These are phyloP conservation scores for Carpinus viminea DNA, from an alignment of 306 rosid genomes.

Conservation along the genomic window DNA sequence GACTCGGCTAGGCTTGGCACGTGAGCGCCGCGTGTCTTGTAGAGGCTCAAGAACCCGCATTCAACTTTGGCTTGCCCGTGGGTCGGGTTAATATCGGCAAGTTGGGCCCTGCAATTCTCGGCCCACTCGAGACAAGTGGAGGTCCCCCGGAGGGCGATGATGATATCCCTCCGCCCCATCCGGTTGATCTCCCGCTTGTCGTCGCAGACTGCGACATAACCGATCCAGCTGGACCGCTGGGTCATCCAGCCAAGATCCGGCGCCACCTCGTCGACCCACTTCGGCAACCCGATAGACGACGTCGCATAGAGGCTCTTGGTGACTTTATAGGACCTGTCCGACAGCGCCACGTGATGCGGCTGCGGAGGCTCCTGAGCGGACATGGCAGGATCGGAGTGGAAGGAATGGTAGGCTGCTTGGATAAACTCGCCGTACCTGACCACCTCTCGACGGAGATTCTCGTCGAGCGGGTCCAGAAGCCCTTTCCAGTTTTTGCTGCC, in stretches of 20 bases:
- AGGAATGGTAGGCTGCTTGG: slow-evolving; percentile 79
- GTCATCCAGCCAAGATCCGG: slow-evolving; percentile 99
- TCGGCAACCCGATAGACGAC: slow-evolving; percentile 71
- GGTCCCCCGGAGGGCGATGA: slow-evolving; percentile 86
- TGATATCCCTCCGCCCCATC: slow-evolving; percentile 85
- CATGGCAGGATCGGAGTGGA: slow-evolving; percentile 77
- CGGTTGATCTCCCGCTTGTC: slow-evolving; percentile 68
- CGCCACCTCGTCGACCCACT: slow-evolving; percentile 74
- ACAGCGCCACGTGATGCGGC: slow-evolving; percentile 47
- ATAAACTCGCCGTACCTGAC: slow-evolving; percentile 80
- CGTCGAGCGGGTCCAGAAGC: slow-evolving; percentile 77
- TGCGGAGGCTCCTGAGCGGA: slow-evolving; percentile 49
- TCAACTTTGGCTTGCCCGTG: slow-evolving; percentile 59
- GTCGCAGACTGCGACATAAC: slow-evolving; percentile 88
- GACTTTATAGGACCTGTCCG: slow-evolving; percentile 61
- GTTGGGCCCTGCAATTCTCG: slow-evolving; percentile 73
- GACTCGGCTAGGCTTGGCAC: slow-evolving; percentile 72
- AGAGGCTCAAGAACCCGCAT: slow-evolving; percentile 77
- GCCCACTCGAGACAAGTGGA: slow-evolving; percentile 98
- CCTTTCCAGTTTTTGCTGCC: slow-evolving; percentile 83
- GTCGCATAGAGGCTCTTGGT: slow-evolving; percentile 92
- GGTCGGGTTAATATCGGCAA: slow-evolving; percentile 27
- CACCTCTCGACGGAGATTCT: slow-evolving; percentile 94
- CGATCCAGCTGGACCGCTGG: slow-evolving; percentile 95
- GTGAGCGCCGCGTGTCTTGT: slow-evolving; percentile 66